Evolutionary conservation across 83 land plant genomes (phyloP).

Genomic region (Picea mariana): DNA sequence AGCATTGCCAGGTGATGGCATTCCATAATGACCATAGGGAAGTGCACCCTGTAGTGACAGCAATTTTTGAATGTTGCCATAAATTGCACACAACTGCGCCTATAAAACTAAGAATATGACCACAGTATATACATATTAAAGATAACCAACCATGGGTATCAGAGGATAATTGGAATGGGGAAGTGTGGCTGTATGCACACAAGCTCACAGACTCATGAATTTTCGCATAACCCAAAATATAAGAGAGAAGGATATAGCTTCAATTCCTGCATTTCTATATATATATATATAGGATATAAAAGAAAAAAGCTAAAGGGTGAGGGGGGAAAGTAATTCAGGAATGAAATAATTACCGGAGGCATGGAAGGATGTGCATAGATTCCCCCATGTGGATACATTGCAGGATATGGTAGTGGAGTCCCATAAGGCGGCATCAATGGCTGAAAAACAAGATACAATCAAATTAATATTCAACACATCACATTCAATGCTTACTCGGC

Average conservation of each 20-base stretch:
- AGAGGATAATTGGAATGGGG: not conserved
- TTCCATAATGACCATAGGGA: slow-evolving; percentile 42
- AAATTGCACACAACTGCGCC: not conserved
- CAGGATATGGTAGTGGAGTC: slow-evolving; percentile 73
- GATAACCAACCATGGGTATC: not conserved
- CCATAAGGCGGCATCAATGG: slow-evolving; percentile 79
- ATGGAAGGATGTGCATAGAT: slow-evolving; percentile 75
- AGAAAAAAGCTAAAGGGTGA: not conserved
- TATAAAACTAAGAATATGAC: not conserved
- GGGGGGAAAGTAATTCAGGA: too few relatives aligned
- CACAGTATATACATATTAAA: not conserved
- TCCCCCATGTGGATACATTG: slow-evolving; percentile 84
- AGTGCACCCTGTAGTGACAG: slow-evolving; percentile 24
- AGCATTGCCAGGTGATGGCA: slow-evolving; percentile 15
- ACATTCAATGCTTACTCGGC: not conserved
- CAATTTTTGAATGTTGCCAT: not conserved
- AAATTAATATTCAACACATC: not conserved
- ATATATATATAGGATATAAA: not conserved
- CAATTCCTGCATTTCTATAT: not conserved
- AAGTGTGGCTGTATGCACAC: not conserved
- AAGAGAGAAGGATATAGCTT: not conserved
- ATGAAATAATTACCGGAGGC: slow-evolving; percentile 32
- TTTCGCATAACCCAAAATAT: not conserved
- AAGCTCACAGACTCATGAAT: not conserved
- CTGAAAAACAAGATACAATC: slow-evolving; percentile 29